Conservation (phyloP, 1,284 basidiomycete genomes). For the Sporisorium graminicola region DNA sequence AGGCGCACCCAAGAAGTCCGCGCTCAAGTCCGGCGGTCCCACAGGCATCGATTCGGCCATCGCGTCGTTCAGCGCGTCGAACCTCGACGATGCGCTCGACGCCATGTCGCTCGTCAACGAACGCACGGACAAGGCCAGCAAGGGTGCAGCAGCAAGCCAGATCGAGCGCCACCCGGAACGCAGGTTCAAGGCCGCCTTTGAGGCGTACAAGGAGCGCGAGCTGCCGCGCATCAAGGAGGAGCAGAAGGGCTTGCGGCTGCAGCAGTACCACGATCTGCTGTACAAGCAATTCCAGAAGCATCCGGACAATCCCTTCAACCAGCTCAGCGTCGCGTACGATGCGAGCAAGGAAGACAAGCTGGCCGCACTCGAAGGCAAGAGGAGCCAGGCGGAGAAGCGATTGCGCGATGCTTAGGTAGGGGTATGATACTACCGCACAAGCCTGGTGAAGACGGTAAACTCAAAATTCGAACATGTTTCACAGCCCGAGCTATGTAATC, state of each 20-base stretch:
- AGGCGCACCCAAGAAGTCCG: conserved; percentile 40
- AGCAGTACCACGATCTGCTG: conserved; percentile 79
- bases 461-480: too few relatives aligned
- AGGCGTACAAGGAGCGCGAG: conserved; percentile 90
- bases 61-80: conserved; percentile 79
- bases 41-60: conserved; percentile 57
- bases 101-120: conserved; percentile 88
- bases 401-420: conserved; percentile 27
- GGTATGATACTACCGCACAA: too few relatives aligned
- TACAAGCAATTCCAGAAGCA: conserved; percentile 76
- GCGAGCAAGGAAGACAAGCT: conserved; percentile 85
- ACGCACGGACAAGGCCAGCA: conserved; percentile 89
- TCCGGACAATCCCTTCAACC: conserved; percentile 84
- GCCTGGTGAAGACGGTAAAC: too few relatives aligned
- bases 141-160: conserved; percentile 75
- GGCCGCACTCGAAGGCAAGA: conserved; percentile 75
- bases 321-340: conserved; percentile 77
- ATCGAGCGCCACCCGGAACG: conserved; percentile 96
- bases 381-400: conserved; percentile 65
- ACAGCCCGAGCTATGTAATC: too few relatives aligned
- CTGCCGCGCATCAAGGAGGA: conserved; percentile 83
- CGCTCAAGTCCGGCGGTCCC: conserved; percentile 34
- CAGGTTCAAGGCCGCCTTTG: conserved; percentile 79
- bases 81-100: conserved; percentile 92
- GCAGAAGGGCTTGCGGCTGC: conserved; percentile 84